Conservation (phyloP, 2,329 filamentous ascomycete genomes). For the Coniochaeta sp. region DNA sequence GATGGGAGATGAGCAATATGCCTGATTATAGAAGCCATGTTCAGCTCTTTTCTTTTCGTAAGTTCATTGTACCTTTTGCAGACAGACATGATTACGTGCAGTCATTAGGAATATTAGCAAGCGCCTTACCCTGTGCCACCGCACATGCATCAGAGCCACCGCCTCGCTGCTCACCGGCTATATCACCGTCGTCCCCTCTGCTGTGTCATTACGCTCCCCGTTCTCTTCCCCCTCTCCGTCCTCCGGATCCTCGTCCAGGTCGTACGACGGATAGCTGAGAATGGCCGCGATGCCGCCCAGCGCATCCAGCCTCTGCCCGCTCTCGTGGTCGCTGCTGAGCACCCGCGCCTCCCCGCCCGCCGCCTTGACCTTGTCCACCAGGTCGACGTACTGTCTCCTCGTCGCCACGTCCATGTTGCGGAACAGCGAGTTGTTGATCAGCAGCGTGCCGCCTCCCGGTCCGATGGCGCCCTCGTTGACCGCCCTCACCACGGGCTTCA, state of each 20-base stretch:
- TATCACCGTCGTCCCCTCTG: constrained; percentile 15
- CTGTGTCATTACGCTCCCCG: constrained; percentile 17
- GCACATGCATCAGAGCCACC: neutral
- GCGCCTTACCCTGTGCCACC: too few species aligned
- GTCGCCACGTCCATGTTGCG: constrained; percentile 71
- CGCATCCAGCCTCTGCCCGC: constrained; percentile 75
- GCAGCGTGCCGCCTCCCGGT: constrained; percentile 71
- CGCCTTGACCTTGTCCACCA: constrained; percentile 83
- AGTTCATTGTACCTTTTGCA: too few species aligned
- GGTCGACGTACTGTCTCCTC: constrained; percentile 70
- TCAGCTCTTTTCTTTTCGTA: too few species aligned
- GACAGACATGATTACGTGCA: too few species aligned
- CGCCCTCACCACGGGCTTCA: constrained; percentile 71
- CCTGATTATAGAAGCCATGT: too few species aligned
- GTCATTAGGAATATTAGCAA: too few species aligned
- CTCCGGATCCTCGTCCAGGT: constrained; percentile 65
- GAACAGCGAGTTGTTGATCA: constrained; percentile 86
- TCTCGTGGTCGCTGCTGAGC: constrained; percentile 92
- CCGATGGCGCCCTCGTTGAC: constrained; percentile 85
- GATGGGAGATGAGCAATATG: too few species aligned
- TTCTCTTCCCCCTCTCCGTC: constrained; percentile 27
- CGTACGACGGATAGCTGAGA: constrained; percentile 78
- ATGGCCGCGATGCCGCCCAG: constrained; percentile 85
- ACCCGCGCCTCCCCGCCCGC: constrained; percentile 83
- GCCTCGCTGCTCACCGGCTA: constrained; percentile 3